A percentile compares a stretch with the other conserved stretches of the same genome.
phyloP scores from a whole-genome alignment of 192 early-diverging fungal genomes.

The Borealophlyctis nickersoniae region DNA sequence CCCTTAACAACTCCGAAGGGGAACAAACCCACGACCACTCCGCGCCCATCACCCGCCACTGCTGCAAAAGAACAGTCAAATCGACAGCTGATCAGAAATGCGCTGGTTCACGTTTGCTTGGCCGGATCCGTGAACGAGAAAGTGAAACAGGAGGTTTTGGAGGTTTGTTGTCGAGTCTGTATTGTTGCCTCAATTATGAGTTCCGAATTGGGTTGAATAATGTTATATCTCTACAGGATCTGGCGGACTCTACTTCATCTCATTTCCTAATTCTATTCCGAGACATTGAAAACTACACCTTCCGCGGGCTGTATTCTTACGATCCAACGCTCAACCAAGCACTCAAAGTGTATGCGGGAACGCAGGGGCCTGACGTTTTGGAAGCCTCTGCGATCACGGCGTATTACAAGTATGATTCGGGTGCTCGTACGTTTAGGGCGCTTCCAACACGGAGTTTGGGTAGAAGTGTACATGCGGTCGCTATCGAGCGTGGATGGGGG shows the following conservation, averaged over 20 bases:
- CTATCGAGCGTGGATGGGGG: conserved; percentile 17
- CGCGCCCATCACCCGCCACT: not conserved
- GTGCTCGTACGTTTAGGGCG: conserved; percentile 43
- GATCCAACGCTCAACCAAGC: conserved; percentile 38
- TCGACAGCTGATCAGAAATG: conserved; percentile 47
- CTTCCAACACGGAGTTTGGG: conserved; percentile 51
- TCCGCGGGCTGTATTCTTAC: conserved; percentile 52
- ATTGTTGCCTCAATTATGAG: too few species aligned
- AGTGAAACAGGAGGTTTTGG: conserved; percentile 45
- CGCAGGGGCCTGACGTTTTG: conserved; percentile 39
- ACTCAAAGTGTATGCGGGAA: conserved; percentile 36
- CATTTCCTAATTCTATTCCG: conserved; percentile 55
- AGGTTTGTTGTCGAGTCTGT: too few species aligned
- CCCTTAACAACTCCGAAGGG: not conserved
- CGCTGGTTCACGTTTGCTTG: conserved; percentile 51
- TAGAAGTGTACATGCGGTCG: conserved; percentile 44
- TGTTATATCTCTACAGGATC: conserved; percentile 33
- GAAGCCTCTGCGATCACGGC: conserved; percentile 30
- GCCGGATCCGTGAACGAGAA: conserved; percentile 49
- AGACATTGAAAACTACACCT: conserved; percentile 45
- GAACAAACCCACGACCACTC: not conserved
- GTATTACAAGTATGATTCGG: conserved; percentile 58
- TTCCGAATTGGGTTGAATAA: too few species aligned
- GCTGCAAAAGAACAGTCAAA: conserved; percentile 37
- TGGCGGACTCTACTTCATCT: conserved; percentile 27